A percentile compares a stretch with the other conserved stretches of the same genome.
Conservation (phyloP, 805 yeast genomes). For the Scheffersomyces amazonensis region DNA sequence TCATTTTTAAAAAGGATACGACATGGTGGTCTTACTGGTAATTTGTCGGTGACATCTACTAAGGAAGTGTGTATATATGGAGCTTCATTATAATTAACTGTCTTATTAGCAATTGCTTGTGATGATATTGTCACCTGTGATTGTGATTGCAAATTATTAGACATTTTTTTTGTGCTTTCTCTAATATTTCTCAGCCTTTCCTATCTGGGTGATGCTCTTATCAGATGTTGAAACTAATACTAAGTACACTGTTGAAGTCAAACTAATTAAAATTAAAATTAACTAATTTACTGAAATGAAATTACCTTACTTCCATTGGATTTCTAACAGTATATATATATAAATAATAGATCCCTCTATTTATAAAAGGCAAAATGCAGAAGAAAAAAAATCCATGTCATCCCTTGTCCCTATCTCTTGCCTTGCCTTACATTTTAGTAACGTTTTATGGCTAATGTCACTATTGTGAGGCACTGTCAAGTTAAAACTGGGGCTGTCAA, state of each 20-base stretch:
- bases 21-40: conserved; percentile 37
- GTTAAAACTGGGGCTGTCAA: background rate
- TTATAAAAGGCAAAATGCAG: too few relatives aligned
- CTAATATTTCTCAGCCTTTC: background rate
- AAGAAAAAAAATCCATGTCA: too few relatives aligned
- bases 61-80: conserved; percentile 37
- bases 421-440: too few relatives aligned
- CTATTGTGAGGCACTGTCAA: too few relatives aligned
- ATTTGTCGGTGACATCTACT: conserved; percentile 31
- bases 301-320: too few relatives aligned
- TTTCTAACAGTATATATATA: background rate
- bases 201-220: background rate
- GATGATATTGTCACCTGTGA: too few relatives aligned
- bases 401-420: background rate
- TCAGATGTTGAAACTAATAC: too few relatives aligned
- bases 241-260: background rate
- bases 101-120: too few relatives aligned
- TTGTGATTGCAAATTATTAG: conserved; percentile 7
- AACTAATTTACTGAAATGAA: background rate
- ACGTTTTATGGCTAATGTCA: too few relatives aligned
- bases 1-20: conserved; percentile 47
- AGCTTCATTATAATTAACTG: background rate
- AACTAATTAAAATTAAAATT: background rate
- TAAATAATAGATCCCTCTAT: too few relatives aligned
- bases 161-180: conserved; percentile 3